These are phyloP conservation scores for Picea mariana DNA, from an alignment of 83 land plant species.

Conservation along the genomic window DNA sequence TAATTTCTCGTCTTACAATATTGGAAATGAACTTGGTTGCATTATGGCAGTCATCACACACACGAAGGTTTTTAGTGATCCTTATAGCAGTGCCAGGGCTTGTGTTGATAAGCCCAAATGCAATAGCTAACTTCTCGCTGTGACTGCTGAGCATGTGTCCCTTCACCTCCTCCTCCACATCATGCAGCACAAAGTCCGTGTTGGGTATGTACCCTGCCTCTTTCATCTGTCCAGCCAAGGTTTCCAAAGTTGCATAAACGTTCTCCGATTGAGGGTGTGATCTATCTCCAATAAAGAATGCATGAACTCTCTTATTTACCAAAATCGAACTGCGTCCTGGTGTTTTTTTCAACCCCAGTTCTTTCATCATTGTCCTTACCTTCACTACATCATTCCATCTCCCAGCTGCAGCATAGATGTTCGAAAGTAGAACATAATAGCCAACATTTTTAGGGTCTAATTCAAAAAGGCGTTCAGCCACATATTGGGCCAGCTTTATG, in stretches of 20 bases:
- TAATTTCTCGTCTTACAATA: neutral
- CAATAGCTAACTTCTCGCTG: neutral
- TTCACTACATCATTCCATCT: constrained; percentile 33
- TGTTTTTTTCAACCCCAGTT: constrained; percentile 31
- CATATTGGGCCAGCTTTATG: constrained; percentile 33
- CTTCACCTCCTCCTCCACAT: constrained; percentile 3
- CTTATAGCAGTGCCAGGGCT: neutral
- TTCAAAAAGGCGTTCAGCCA: constrained; percentile 33
- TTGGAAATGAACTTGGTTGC: neutral
- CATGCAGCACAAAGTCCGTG: constrained; percentile 8
- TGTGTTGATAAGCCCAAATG: neutral
- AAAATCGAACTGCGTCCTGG: constrained; percentile 55
- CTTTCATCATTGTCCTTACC: constrained; percentile 36
- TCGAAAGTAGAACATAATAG: constrained; percentile 37
- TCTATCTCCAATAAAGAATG: neutral
- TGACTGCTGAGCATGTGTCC: neutral
- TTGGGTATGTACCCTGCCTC: constrained; percentile 31
- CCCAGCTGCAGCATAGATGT: constrained; percentile 34
- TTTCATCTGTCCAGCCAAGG: constrained; percentile 19
- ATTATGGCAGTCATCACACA: neutral
- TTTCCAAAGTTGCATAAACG: constrained; percentile 13
- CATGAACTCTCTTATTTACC: neutral
- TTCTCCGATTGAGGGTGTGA: constrained; percentile 8
- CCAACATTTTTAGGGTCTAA: constrained; percentile 37
- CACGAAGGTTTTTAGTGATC: neutral